These are phyloP conservation scores for Thalia dealbata DNA, from an alignment of 176 grass and related monocot species.

Conservation along the genomic window DNA sequence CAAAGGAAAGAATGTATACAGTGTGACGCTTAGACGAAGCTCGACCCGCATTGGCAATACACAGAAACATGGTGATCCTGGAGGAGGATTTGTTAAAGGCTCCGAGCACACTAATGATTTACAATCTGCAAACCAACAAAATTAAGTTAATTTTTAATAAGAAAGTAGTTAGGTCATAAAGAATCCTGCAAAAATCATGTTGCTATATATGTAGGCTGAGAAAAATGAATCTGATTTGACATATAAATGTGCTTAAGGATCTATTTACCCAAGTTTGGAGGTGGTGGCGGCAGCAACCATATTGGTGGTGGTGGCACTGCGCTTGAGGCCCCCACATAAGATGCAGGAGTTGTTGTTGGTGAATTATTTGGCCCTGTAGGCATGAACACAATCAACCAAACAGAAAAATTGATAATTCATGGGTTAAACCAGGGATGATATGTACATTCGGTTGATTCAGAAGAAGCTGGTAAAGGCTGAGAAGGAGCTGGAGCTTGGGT, in stretches of 20 bases:
- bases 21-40: slow-evolving; percentile 58
- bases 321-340: slow-evolving; percentile 34
- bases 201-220: no score
- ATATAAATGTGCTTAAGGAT: neutral
- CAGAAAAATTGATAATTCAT: neutral
- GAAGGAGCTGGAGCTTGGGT: slow-evolving; percentile 40
- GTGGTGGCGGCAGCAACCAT: slow-evolving; percentile 79
- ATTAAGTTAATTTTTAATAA: neutral
- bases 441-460: slow-evolving; percentile 38
- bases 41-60: slow-evolving; percentile 94
- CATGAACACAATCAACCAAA: slow-evolving; percentile 8
- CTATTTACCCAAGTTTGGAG: slow-evolving; percentile 68
- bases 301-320: slow-evolving; percentile 46
- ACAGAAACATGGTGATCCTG: slow-evolving; percentile 69
- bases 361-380: slow-evolving; percentile 40
- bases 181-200: neutral
- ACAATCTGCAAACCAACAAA: slow-evolving; percentile 54
- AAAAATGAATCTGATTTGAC: neutral
- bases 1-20: slow-evolving; percentile 85
- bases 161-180: neutral
- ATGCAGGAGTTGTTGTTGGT: slow-evolving; percentile 43
- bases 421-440: slow-evolving; percentile 6
- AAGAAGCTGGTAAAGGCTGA: slow-evolving; percentile 13
- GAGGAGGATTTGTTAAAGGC: slow-evolving; percentile 62
- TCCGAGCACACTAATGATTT: slow-evolving; percentile 60